Evolutionary conservation across 495 filamentous ascomycete species (phyloP).

Genomic region (Pyronema domesticum): DNA sequence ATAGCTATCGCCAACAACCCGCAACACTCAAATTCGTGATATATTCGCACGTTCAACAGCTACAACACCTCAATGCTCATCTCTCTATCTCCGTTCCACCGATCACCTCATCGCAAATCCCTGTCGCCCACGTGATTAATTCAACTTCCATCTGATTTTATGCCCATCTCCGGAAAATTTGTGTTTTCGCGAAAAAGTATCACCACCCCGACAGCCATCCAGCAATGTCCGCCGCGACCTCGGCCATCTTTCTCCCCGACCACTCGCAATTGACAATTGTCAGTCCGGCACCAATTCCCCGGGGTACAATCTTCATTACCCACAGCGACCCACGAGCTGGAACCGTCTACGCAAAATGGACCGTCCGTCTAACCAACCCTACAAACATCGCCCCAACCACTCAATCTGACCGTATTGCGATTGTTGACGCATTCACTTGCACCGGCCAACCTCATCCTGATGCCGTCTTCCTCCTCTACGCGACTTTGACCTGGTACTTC

Average conservation of each 20-base stretch:
- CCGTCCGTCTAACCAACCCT: neutral
- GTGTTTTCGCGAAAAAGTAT: too few relatives aligned
- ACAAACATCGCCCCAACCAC: neutral
- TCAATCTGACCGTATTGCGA: conserved; percentile 1
- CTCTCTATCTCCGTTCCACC: too few relatives aligned
- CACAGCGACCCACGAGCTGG: conserved; percentile 2
- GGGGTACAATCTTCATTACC: neutral
- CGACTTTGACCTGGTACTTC: conserved; percentile 92
- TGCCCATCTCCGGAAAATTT: too few relatives aligned
- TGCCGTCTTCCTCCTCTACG: conserved; percentile 83
- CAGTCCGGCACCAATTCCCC: neutral
- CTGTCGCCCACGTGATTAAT: too few relatives aligned
- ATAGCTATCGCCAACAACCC: too few relatives aligned
- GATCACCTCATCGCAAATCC: too few relatives aligned
- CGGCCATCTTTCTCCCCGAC: conserved; percentile 3
- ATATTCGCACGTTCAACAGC: too few relatives aligned
- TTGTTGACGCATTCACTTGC: neutral
- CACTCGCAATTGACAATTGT: neutral
- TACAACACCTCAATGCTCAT: too few relatives aligned
- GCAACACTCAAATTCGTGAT: too few relatives aligned
- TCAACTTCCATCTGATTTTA: too few relatives aligned
- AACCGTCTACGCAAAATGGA: conserved; percentile 1
- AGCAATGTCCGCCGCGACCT: neutral
- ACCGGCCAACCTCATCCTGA: neutral
- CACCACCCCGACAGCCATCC: too few relatives aligned